A percentile compares a stretch with the other conserved stretches of the same genome.
These are phyloP conservation scores for Coccomyxa sp. DNA, from an alignment of 139 green algal genomes.

Conservation along the genomic window DNA sequence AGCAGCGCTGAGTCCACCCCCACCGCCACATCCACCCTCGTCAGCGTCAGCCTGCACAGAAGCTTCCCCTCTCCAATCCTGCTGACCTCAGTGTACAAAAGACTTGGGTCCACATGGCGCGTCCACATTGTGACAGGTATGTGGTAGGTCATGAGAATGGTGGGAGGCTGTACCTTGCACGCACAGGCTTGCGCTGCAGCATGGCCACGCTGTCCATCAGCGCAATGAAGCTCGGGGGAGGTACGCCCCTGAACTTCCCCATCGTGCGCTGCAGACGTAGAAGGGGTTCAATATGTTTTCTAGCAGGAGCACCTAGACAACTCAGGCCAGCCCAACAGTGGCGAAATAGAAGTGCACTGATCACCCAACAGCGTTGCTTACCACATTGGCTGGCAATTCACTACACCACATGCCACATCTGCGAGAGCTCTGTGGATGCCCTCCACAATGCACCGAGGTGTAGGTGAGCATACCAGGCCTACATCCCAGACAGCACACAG, in stretches of 20 bases:
- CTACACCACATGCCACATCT: background rate
- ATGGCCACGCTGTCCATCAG: slow-evolving; percentile 57
- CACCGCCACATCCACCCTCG: slow-evolving; percentile 30
- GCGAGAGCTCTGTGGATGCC: background rate
- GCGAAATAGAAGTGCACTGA: no score
- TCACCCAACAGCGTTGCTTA: no score
- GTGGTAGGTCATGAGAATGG: background rate
- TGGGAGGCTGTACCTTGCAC: slow-evolving; percentile 19
- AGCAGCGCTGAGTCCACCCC: slow-evolving; percentile 54
- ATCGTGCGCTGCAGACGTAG: slow-evolving; percentile 15
- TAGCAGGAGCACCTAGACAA: no score
- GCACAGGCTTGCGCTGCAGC: slow-evolving; percentile 61
- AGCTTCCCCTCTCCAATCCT: background rate
- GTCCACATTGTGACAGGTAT: background rate
- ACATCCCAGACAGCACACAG: slow-evolving; percentile 42
- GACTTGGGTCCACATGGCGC: background rate
- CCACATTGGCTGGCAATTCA: no score
- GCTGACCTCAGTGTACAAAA: background rate
- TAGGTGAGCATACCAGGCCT: slow-evolving; percentile 3
- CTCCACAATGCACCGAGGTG: no score
- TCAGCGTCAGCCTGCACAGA: slow-evolving; percentile 27
- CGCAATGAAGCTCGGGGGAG: slow-evolving; percentile 32
- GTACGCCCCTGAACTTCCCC: slow-evolving; percentile 4
- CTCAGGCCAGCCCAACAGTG: background rate
- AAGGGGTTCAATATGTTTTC: no score